Conservation (phyloP, 2,329 filamentous ascomycete genomes). For the Knufia fluminis region DNA sequence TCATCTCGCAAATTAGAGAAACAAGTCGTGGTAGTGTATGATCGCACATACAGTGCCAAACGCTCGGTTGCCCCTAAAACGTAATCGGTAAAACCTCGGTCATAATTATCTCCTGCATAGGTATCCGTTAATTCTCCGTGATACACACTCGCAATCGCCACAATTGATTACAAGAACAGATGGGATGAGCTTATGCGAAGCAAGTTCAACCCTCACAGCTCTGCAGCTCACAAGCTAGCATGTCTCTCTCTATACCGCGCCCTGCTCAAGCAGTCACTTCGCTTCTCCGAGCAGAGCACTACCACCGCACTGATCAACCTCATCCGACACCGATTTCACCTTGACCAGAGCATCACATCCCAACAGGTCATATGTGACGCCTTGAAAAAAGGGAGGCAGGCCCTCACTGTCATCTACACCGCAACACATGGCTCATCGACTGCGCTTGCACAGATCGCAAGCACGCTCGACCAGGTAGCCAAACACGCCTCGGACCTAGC, state of each 20-base stretch:
- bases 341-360: background rate
- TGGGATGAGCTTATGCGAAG: conserved; percentile 30
- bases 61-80: too few species aligned
- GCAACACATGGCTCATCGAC: background rate
- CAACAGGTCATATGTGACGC: conserved; percentile 1
- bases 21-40: too few species aligned
- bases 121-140: too few species aligned
- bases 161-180: background rate
- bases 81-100: too few species aligned
- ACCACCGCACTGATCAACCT: background rate
- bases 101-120: too few species aligned
- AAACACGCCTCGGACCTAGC: background rate
- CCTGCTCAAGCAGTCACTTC: conserved; percentile 34
- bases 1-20: too few species aligned
- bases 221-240: conserved; percentile 36
- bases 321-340: conserved; percentile 1
- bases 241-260: conserved; percentile 38
- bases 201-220: conserved; percentile 27
- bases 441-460: background rate
- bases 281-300: conserved; percentile 19
- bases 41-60: too few species aligned
- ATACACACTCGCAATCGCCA: too few species aligned
- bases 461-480: background rate
- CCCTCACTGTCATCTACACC: background rate
- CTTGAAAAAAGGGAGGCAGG: background rate